Conservation (phyloP, 176 grass and related monocot genomes). For the Oryza coarctata region DNA sequence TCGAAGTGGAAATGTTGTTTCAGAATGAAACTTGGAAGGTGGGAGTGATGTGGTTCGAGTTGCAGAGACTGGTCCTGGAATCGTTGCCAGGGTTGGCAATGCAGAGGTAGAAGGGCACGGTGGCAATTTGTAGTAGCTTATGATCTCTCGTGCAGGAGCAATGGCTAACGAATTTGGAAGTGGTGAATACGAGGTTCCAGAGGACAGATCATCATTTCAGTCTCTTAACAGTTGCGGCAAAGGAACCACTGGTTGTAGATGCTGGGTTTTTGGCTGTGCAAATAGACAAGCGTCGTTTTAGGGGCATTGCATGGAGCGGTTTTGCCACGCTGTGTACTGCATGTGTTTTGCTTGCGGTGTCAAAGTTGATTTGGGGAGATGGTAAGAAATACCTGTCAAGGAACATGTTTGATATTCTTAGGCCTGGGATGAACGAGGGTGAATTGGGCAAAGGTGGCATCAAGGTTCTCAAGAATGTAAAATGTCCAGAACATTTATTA, state of each 20-base stretch:
- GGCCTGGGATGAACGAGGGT: not conserved
- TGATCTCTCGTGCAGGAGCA: constrained; percentile 27
- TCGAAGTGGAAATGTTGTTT: not conserved
- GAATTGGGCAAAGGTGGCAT: not conserved
- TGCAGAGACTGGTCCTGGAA: constrained; percentile 17
- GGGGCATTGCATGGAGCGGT: constrained; percentile 4
- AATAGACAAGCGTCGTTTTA: not conserved
- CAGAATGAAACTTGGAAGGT: not conserved
- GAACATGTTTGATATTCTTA: not conserved
- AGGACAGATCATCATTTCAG: constrained; percentile 20
- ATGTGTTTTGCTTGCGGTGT: constrained; percentile 15
- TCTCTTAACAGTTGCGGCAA: constrained; percentile 7
- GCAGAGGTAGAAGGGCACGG: not conserved
- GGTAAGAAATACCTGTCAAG: not conserved
- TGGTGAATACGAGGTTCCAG: constrained; percentile 1
- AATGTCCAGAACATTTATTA: not conserved
- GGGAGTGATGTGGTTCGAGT: constrained; percentile 11
- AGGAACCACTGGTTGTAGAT: not conserved
- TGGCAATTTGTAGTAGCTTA: not conserved
- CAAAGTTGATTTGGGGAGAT: not conserved
- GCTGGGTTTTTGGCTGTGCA: not conserved
- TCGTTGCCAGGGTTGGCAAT: not conserved
- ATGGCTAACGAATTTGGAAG: constrained; percentile 26
- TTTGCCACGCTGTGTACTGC: constrained; percentile 40
- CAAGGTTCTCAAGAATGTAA: not conserved